Conservation (phyloP, 331 rosid genomes). For the Rosa hybrid region DNA sequence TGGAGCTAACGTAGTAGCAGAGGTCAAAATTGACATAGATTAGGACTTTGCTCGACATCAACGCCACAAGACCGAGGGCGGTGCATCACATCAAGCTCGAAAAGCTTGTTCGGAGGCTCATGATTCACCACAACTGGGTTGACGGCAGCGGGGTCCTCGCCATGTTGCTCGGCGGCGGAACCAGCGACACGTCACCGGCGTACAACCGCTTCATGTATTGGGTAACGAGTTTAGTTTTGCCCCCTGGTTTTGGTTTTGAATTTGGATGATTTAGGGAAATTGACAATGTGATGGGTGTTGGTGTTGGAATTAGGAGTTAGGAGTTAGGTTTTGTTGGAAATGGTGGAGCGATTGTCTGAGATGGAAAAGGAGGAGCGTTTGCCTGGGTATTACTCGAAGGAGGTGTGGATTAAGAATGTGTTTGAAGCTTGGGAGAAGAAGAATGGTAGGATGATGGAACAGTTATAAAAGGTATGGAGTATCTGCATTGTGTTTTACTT, state of each 20-base stretch:
- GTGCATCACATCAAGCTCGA: conserved; percentile 46
- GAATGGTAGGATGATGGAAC: conserved; percentile 47
- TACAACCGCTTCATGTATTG: conserved; percentile 60
- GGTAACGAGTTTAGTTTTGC: conserved; percentile 29
- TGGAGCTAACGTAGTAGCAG: too few relatives aligned
- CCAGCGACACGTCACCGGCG: conserved; percentile 36
- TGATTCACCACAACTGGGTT: conserved; percentile 55
- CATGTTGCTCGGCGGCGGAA: conserved; percentile 48
- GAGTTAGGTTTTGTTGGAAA: conserved; percentile 62
- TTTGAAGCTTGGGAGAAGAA: conserved; percentile 70
- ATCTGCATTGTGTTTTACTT: not conserved
- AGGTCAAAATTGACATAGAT: too few relatives aligned
- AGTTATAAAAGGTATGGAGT: conserved; percentile 56
- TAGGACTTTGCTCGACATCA: conserved; percentile 27
- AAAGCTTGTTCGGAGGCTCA: conserved; percentile 40
- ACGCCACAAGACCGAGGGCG: conserved; percentile 37
- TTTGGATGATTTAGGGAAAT: not conserved
- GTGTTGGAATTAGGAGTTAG: not conserved
- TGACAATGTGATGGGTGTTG: not conserved
- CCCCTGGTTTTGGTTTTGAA: not conserved
- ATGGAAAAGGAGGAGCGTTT: conserved; percentile 51
- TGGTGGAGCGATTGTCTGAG: conserved; percentile 34
- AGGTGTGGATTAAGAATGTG: conserved; percentile 45
- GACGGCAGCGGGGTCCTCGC: conserved; percentile 67
- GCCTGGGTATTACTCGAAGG: conserved; percentile 17